Conservation (phyloP, 495 filamentous ascomycete species). For the Penicillium fimorum region DNA sequence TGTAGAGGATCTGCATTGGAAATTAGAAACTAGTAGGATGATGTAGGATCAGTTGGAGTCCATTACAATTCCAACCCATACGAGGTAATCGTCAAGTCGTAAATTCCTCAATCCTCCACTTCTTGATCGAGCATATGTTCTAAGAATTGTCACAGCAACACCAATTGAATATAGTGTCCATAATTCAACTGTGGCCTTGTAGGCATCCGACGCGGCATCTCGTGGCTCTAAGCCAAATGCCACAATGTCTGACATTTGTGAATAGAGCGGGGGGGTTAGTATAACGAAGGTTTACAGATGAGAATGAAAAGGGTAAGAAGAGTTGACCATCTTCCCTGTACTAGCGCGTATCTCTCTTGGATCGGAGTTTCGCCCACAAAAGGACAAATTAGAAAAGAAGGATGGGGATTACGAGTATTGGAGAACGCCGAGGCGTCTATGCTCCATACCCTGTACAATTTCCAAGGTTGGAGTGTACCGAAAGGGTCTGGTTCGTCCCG, state of each 20-base stretch:
- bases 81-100: slow-evolving; percentile 53
- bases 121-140: slow-evolving; percentile 43
- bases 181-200: slow-evolving; percentile 40
- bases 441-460: too few species aligned
- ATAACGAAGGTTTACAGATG: background rate
- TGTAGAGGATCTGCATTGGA: slow-evolving; percentile 32
- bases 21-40: slow-evolving; percentile 8
- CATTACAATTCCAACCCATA: slow-evolving; percentile 50
- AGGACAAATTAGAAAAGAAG: too few species aligned
- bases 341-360: background rate
- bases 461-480: too few species aligned
- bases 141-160: slow-evolving; percentile 41
- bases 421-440: too few species aligned
- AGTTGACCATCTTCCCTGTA: background rate
- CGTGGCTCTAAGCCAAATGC: slow-evolving; percentile 15
- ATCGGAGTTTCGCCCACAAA: background rate
- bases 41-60: background rate
- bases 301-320: background rate
- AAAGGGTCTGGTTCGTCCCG: background rate
- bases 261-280: background rate
- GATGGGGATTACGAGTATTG: too few species aligned
- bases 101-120: slow-evolving; percentile 42
- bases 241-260: background rate
- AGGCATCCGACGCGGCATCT: slow-evolving; percentile 32
- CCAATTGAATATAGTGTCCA: slow-evolving; percentile 49